Percentiles rank a stretch among this genome's conserved stretches.
Evolutionary conservation across 2,329 filamentous ascomycete genomes (phyloP).

Genomic region (Hymenotorrendiella dingleyae): DNA sequence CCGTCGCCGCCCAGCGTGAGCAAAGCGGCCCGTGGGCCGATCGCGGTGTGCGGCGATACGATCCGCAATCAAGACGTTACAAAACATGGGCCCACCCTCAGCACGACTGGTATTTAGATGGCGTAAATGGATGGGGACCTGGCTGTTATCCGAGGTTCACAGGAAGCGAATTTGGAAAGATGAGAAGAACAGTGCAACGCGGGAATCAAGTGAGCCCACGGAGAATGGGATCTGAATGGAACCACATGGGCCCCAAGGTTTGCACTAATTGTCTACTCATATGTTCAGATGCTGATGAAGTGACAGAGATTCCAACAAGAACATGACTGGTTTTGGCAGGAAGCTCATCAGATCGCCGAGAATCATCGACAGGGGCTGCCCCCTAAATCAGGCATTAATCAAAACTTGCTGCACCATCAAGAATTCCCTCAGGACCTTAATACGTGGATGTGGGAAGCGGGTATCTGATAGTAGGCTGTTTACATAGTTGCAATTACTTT

Average conservation of each 20-base stretch:
- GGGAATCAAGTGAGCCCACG: conserved; percentile 9
- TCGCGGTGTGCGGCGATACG: conserved; percentile 23
- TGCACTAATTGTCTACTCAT: background rate
- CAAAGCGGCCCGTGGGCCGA: conserved; percentile 3
- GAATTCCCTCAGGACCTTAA: conserved; percentile 10
- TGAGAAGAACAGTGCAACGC: conserved; percentile 7
- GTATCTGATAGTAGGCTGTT: too few relatives aligned
- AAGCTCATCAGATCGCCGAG: conserved; percentile 24
- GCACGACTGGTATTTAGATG: conserved; percentile 17
- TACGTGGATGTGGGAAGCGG: conserved; percentile 4
- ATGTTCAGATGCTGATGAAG: background rate
- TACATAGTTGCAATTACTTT: too few relatives aligned
- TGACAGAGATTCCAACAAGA: conserved; percentile 23
- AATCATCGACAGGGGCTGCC: conserved; percentile 12
- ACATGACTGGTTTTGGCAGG: conserved; percentile 26
- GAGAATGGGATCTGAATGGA: conserved; percentile 25
- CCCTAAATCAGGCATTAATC: conserved; percentile 2
- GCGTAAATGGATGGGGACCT: conserved; percentile 8
- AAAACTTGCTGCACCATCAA: conserved; percentile 13
- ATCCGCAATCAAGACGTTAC: conserved; percentile 26
- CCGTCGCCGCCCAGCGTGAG: conserved; percentile 3
- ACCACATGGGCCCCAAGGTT: conserved; percentile 23
- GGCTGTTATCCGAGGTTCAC: conserved; percentile 24
- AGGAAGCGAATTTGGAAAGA: conserved; percentile 13
- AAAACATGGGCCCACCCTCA: conserved; percentile 18